Base-by-base conservation (phyloP, 768 basidiomycete species). In the Leccinum obscurum region DNA sequence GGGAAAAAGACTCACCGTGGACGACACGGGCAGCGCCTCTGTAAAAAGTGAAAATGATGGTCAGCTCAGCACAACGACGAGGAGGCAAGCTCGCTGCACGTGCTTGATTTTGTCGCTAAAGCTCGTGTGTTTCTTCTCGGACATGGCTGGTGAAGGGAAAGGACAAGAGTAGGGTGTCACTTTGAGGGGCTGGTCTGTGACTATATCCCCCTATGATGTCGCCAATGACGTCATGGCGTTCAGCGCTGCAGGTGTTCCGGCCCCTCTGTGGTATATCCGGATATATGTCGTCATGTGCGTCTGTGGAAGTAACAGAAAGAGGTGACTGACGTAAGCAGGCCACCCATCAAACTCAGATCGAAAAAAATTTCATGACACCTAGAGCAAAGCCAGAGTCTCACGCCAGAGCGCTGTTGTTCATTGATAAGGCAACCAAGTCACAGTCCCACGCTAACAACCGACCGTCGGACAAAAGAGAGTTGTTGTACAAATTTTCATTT, bases 21-120 rank as follows among this genome's bases (percentile, higher is more conserved):
- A 77, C 63, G 28, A 77, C 64, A 57, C 78, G 71, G 3, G 61
- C 62, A 3, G 70, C 76, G 6, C 79, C 77, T 59, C 80, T 79
- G 56, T 56, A 1, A 1, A 3, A 37, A 28, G 56, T 56, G 2
- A 2, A 3, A 37, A 28, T 0, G 1, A 13, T 22, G 3, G 7
- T 41, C n/a, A 34, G 13, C n/a, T 20, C 10, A 4, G n/a, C 4
- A 2, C 17, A 1, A 20, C 22, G 15, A 14, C 35, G 20, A 24
- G 1, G 3, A 2, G n/a, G 41, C 0, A 35, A 8, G 35, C 37
- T 39, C 17, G 39, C 39, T 4, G 20, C 9, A 32, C 52, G 9
- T 17, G 67, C 60, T 55, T 66, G 57, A 70, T 20, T 46, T 41
- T 72, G 2, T 58, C 61, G 1, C 58, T 60, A n/a, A 71, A 67